A percentile compares a stretch with the other conserved stretches of the same genome.
phyloP scores from a whole-genome alignment of 2,329 filamentous ascomycete genomes.

The Endothia cerciana region DNA sequence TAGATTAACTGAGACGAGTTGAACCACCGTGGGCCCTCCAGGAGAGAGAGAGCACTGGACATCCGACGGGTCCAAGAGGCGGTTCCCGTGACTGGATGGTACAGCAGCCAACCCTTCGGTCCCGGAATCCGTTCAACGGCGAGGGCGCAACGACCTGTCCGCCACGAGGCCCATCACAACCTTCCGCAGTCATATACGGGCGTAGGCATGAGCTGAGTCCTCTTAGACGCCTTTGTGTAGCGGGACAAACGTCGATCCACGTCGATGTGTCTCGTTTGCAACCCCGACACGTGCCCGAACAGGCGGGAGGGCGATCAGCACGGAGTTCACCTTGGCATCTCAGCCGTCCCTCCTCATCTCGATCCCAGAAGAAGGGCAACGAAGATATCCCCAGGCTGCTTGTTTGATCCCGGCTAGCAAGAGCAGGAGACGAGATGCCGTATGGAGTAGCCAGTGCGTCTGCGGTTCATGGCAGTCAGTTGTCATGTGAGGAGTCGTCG shows the following conservation, averaged over 20 bases:
- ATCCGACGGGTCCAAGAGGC: background rate
- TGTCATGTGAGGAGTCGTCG: background rate
- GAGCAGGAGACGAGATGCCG: background rate
- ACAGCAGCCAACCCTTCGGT: background rate
- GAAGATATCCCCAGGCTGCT: background rate
- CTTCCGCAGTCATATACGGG: background rate
- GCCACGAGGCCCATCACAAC: background rate
- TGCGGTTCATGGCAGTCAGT: background rate
- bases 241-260: background rate
- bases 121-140: background rate
- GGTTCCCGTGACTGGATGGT: background rate
- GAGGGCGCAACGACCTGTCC: background rate
- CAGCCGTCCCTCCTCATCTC: background rate
- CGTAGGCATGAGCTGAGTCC: background rate
- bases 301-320: background rate
- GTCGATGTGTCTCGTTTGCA: background rate
- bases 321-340: background rate
- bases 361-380: background rate
- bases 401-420: background rate
- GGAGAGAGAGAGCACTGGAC: background rate
- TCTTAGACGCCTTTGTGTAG: background rate
- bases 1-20: background rate
- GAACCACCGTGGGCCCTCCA: background rate
- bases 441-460: background rate
- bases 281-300: constrained; percentile 16